Evolutionary conservation across 129 eudicot genomes (phyloP).

Genomic region (Sambucus nigra): DNA sequence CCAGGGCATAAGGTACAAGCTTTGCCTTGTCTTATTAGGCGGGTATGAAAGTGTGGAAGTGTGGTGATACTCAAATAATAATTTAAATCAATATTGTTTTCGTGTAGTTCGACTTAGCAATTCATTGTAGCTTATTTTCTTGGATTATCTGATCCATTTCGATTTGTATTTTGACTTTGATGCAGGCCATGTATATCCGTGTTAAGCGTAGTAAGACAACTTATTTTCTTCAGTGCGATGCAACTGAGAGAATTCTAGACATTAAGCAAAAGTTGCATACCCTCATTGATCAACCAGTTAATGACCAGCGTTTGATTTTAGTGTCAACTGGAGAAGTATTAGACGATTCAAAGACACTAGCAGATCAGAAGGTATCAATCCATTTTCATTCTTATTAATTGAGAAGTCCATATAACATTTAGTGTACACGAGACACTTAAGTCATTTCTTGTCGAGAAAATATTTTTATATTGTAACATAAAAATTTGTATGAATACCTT

Average conservation of each 20-base stretch:
- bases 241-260: conserved; percentile 71
- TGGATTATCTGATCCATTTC: not conserved
- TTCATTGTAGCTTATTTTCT: not conserved
- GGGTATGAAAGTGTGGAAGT: too few relatives aligned
- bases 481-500: not conserved
- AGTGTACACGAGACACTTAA: too few relatives aligned
- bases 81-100: not conserved
- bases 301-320: conserved; percentile 68
- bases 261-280: conserved; percentile 70
- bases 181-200: conserved; percentile 94
- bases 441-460: not conserved
- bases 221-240: conserved; percentile 81
- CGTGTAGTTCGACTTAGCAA: not conserved
- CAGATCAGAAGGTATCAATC: conserved; percentile 75
- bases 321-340: conserved; percentile 54
- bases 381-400: not conserved
- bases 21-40: too few relatives aligned
- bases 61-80: too few relatives aligned
- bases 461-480: conserved; percentile 2
- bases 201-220: conserved; percentile 89
- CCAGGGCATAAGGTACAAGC: too few relatives aligned
- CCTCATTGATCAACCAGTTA: conserved; percentile 73
- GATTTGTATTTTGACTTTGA: conserved; percentile 2
- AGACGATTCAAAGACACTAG: conserved; percentile 85
- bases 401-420: too few relatives aligned